phyloP scores from a whole-genome alignment of 1,139 yeast genomes.

The Kluyveromyces sp. region DNA sequence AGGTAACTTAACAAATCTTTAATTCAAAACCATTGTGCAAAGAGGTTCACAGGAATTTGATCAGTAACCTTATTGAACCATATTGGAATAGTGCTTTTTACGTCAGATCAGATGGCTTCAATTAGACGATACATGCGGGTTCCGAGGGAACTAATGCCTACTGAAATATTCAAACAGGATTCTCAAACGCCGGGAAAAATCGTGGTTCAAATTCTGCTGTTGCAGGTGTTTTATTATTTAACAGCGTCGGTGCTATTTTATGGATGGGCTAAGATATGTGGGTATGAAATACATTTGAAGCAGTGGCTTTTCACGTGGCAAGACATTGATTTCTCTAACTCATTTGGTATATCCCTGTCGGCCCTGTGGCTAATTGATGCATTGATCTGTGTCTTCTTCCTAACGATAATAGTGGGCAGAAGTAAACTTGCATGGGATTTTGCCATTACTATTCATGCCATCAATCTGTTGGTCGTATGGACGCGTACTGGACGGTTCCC shows the following conservation, averaged over 20 bases:
- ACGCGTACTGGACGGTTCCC: constrained; percentile 62
- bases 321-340: constrained; percentile 62
- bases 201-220: constrained; percentile 49
- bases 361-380: constrained; percentile 77
- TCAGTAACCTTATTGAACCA: too few relatives aligned
- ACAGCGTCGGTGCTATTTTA: constrained; percentile 55
- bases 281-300: constrained; percentile 49
- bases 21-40: too few relatives aligned
- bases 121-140: constrained; percentile 28
- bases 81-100: too few relatives aligned
- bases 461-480: constrained; percentile 69
- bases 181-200: constrained; percentile 39
- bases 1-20: too few relatives aligned
- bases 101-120: constrained; percentile 15
- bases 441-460: constrained; percentile 79
- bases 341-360: constrained; percentile 70
- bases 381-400: constrained; percentile 66
- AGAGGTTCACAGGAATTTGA: too few relatives aligned
- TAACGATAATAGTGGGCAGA: constrained; percentile 83
- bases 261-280: constrained; percentile 50
- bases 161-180: constrained; percentile 33
- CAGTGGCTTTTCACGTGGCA: constrained; percentile 81
- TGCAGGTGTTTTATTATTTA: constrained; percentile 61
- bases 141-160: constrained; percentile 27
- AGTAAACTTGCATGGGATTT: constrained; percentile 94